Percentiles rank a stretch among this genome's conserved stretches.
Conservation (phyloP, 2,329 filamentous ascomycete genomes). For the Exserohilum rostratum region DNA sequence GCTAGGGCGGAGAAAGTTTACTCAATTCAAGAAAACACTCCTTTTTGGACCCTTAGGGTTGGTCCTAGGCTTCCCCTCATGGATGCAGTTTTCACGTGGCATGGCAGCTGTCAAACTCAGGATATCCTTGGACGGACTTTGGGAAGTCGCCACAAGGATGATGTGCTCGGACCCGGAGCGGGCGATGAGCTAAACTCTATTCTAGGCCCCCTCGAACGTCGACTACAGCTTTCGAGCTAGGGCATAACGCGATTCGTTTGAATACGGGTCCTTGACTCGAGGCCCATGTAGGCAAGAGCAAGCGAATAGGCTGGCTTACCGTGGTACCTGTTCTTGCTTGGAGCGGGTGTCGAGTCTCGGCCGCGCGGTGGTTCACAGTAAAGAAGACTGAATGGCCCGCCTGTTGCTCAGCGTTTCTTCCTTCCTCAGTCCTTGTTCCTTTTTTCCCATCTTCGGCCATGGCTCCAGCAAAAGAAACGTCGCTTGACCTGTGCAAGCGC, state of each 20-base stretch:
- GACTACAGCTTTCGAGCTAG: slow-evolving; percentile 16
- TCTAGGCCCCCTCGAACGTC: slow-evolving; percentile 16
- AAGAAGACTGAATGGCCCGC: slow-evolving; percentile 20
- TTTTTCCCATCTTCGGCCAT: slow-evolving; percentile 21
- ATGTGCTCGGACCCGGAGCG: slow-evolving; percentile 25
- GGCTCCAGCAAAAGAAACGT: slow-evolving; percentile 47
- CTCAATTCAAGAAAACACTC: background rate
- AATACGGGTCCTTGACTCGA: slow-evolving; percentile 19
- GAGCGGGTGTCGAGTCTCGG: slow-evolving; percentile 18
- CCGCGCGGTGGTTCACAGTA: slow-evolving; percentile 18
- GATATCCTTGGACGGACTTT: slow-evolving; percentile 17
- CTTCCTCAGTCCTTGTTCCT: slow-evolving; percentile 9
- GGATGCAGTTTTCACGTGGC: slow-evolving; percentile 19
- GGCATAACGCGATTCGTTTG: slow-evolving; percentile 16
- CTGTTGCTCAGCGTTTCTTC: slow-evolving; percentile 5
- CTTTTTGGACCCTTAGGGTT: slow-evolving; percentile 1
- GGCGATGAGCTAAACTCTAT: slow-evolving; percentile 28
- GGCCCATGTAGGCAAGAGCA: slow-evolving; percentile 25
- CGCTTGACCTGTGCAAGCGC: slow-evolving; percentile 61
- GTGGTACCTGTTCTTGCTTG: slow-evolving; percentile 16
- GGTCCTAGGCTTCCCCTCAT: slow-evolving; percentile 3
- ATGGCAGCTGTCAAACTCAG: slow-evolving; percentile 15
- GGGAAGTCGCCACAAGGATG: slow-evolving; percentile 12
- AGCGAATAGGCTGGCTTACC: slow-evolving; percentile 21
- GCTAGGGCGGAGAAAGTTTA: background rate